These are phyloP conservation scores for Neocatenulostroma microsporum DNA, from an alignment of 2,329 filamentous ascomycete species.

Conservation along the genomic window DNA sequence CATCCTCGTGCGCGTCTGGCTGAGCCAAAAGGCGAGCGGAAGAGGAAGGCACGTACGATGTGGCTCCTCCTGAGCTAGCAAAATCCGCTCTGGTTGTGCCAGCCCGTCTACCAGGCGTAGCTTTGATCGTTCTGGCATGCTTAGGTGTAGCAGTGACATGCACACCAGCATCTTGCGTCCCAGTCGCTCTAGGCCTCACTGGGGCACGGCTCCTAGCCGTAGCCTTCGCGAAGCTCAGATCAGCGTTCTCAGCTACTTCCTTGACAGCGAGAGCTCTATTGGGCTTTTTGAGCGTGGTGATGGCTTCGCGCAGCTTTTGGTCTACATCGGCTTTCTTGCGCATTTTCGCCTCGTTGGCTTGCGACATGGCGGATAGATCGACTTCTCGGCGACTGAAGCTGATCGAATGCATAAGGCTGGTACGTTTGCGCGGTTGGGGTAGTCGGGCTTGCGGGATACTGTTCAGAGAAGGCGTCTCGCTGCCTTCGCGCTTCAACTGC, in stretches of 20 bases:
- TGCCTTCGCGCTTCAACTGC: constrained; percentile 60
- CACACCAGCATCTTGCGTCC: constrained; percentile 21
- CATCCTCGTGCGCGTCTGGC: constrained; percentile 13
- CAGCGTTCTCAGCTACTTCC: constrained; percentile 58
- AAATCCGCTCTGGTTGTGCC: no score
- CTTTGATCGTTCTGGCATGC: constrained; percentile 24
- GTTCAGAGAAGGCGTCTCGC: constrained; percentile 50
- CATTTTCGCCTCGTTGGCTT: constrained; percentile 49
- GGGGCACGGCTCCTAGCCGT: constrained; percentile 17
- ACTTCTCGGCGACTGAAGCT: constrained; percentile 41
- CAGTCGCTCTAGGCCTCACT: constrained; percentile 21
- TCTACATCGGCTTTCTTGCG: constrained; percentile 61
- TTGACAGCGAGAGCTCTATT: constrained; percentile 64
- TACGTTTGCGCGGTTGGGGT: constrained; percentile 25
- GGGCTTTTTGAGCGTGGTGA: constrained; percentile 64
- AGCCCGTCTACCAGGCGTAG: constrained; percentile 19
- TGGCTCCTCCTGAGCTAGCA: no score
- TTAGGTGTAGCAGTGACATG: constrained; percentile 40
- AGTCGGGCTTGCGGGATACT: constrained; percentile 32
- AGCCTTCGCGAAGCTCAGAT: constrained; percentile 44
- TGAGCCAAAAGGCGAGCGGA: constrained; percentile 25
- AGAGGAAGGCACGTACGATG: constrained; percentile 32
- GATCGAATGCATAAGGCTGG: constrained; percentile 28
- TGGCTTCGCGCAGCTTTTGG: constrained; percentile 65
- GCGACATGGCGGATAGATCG: constrained; percentile 47